Conservation (phyloP, 2,329 filamentous ascomycete species). For the Colletotrichum horii region DNA sequence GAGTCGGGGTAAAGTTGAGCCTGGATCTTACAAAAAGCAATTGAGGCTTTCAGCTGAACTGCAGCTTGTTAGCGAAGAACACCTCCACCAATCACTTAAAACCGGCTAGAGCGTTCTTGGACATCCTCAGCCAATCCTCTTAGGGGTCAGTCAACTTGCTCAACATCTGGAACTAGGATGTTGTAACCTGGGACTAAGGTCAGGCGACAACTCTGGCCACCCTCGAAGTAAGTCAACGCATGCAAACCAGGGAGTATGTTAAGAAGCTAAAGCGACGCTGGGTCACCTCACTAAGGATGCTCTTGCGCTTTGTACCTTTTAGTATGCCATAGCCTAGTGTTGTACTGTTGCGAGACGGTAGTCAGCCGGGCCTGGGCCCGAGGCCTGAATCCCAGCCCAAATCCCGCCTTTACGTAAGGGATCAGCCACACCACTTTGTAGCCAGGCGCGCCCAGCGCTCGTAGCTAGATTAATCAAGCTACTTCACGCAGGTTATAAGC, state of each 20-base stretch:
- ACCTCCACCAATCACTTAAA: neutral
- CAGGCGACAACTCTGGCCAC: neutral
- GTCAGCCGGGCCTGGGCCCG: no score
- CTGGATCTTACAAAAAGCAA: neutral
- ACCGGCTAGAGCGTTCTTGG: neutral
- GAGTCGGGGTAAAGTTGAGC: neutral
- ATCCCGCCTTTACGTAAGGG: no score
- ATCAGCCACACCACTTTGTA: no score
- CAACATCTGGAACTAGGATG: neutral
- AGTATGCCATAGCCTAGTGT: neutral
- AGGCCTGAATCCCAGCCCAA: no score
- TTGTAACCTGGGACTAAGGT: neutral
- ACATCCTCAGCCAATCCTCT: neutral
- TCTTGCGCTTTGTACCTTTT: neutral
- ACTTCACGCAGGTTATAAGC: no score
- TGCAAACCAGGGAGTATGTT: neutral
- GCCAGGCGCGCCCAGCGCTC: no score
- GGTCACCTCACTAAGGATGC: neutral
- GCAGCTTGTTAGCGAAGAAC: neutral
- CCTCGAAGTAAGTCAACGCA: neutral
- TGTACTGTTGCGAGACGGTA: neutral
- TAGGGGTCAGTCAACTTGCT: neutral
- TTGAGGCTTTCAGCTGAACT: conserved; percentile 6
- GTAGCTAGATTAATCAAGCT: no score
- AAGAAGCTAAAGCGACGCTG: neutral